Evolutionary conservation across 2,329 filamentous ascomycete species (phyloP).

Genomic region (Claviceps paspali): DNA sequence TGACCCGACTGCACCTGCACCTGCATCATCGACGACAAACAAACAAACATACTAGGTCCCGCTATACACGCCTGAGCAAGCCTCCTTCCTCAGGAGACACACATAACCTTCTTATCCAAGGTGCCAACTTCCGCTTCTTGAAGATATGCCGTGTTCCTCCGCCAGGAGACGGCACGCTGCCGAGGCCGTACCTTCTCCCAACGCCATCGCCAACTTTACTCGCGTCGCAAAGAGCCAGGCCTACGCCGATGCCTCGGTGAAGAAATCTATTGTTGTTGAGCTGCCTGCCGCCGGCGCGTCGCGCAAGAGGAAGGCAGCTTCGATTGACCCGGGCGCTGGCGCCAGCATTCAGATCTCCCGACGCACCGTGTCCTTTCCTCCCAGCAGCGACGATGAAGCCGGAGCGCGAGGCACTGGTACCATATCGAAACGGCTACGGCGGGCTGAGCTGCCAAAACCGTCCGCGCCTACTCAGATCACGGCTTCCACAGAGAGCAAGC

Average conservation of each 20-base stretch:
- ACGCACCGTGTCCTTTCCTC: constrained; percentile 18
- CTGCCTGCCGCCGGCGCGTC: constrained; percentile 12
- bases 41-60: too few species aligned
- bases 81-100: too few species aligned
- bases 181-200: constrained; percentile 7
- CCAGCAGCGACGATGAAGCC: constrained; percentile 19
- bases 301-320: constrained; percentile 24
- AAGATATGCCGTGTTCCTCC: constrained; percentile 5
- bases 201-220: constrained; percentile 28
- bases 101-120: too few species aligned
- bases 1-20: neutral
- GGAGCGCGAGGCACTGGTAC: neutral
- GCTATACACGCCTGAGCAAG: too few species aligned
- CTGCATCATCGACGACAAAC: too few species aligned
- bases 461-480: neutral
- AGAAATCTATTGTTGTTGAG: constrained; percentile 17
- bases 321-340: constrained; percentile 13
- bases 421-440: constrained; percentile 6
- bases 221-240: constrained; percentile 30
- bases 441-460: constrained; percentile 10
- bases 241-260: constrained; percentile 14
- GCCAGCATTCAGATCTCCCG: constrained; percentile 11
- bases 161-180: constrained; percentile 7
- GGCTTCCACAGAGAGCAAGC: constrained; percentile 15
- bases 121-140: neutral